Base-by-base conservation (phyloP, 1,284 basidiomycete genomes). In the Vanrija humicola region DNA sequence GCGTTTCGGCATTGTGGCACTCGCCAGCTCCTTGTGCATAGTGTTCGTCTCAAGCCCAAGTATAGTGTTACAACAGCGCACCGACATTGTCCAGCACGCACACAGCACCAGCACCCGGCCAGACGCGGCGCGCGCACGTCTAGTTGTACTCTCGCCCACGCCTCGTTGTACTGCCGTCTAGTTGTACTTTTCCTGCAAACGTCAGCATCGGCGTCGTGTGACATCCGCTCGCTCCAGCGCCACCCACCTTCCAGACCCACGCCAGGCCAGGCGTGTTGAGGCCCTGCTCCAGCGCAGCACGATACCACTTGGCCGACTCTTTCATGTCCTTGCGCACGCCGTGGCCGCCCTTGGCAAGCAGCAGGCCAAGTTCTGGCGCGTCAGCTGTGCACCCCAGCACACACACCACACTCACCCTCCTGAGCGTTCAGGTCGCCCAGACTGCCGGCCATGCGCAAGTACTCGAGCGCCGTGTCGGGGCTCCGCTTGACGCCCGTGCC, bases 251-350 rank as follows among this genome's bases (percentile, higher is more conserved):
- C 68, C 73, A 76, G 5, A 77, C 65, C 75, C 75, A 77, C n/a
- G 73, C 72, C 39, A 77, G 54, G 5, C 75, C 75, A 26, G 74
- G 63, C 1, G 66, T 70, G 40, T 64, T 70, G 23, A 64, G 64
- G 6, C 72, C 70, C 12, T 34, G 34, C 10, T 34, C 62, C 50
- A 72, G 64, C 9, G 75, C 75, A 48, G 69, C 70, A 6, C 75
- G 62, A 55, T 77, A 77, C 75, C 75, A 77, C 58, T 67, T 70
- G 3, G 74, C 74, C 16, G 75, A 73, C 59, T 76, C 74, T 49
- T 70, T 68, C 73, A 71, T 71, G 62, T 77, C 71, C 65, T 76
- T 75, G 64, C 74, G 75, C 28, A 77, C 55, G 15, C 73, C 72
- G 42, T 55, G 60, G 19, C 63, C 62, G 14, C 75, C 75, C 48